Base-by-base conservation (phyloP, 164 flowering plant genomes). In the Liriodendron chinense region DNA sequence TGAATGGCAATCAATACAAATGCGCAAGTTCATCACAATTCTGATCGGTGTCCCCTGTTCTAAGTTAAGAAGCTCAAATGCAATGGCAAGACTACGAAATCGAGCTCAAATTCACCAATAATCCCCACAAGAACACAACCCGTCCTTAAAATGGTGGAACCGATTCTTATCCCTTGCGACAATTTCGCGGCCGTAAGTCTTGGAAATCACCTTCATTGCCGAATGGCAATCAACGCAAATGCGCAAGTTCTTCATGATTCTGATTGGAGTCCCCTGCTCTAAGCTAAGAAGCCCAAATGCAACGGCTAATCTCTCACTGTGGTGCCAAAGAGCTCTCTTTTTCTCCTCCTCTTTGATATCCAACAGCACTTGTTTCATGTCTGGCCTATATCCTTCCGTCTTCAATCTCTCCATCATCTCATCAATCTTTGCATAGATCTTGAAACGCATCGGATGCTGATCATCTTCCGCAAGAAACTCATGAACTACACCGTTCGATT, bases 1-100 rank as follows among this genome's bases (percentile, higher is more conserved):
- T 73, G 65, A 69, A 73, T 94, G 98, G 71, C 97, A 93, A 74
- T 94, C 98, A 7, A 96, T 96, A 83, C 98, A 94, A 47, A 91
- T 91, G 20, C 97, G 84, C 21, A 94, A 89, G 74, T 94, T 94
- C 89, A 93, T 34, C 43, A 34, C 7, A 7, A 34, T 34, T 34
- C 43, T 34, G 43, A 34, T 34, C 43, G 7, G 2, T 34, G 43
- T 34, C 43, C 43, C 43, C 43, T 34, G 43, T 7, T 34, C 43
- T 34, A 34, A 1, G 2, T 34, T 34, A 34, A 34, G 43, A 34
- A 34, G 43, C 43, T 7, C 43, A 34, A 34, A 34, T n/a, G 43
- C 43, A 34, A 34, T 1, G 5, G 43, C 43, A 34, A 2, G 43
- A 34, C 43, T 0, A 34, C 6, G 7, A 34, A 34, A 34, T 34